These are phyloP conservation scores for Fusarium citri DNA, from an alignment of 2,329 filamentous ascomycete genomes.

Conservation along the genomic window DNA sequence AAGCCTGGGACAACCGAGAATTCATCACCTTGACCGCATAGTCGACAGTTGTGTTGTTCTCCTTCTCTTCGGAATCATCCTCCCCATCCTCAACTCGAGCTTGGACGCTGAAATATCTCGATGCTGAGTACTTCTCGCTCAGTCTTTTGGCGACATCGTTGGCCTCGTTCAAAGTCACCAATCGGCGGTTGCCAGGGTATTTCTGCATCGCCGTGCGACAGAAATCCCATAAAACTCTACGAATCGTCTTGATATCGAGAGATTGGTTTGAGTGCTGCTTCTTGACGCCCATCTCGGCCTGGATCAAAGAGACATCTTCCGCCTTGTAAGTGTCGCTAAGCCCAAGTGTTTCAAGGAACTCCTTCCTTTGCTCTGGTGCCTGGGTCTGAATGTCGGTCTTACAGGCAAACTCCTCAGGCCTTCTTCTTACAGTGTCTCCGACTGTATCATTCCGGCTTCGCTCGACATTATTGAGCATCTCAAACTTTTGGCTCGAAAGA, in stretches of 20 bases:
- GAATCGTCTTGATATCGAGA: conserved; percentile 15
- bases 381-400: conserved; percentile 23
- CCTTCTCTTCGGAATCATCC: conserved; percentile 33
- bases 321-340: conserved; percentile 48
- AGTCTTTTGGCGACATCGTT: conserved; percentile 69
- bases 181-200: conserved; percentile 56
- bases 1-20: conserved; percentile 28
- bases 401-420: conserved; percentile 25
- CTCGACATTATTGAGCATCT: conserved; percentile 29
- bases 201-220: conserved; percentile 49
- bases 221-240: conserved; percentile 51
- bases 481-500: conserved; percentile 57
- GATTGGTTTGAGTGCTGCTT: conserved; percentile 21
- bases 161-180: conserved; percentile 67
- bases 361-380: conserved; percentile 32
- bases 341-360: conserved; percentile 40
- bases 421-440: conserved; percentile 3
- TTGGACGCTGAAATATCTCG: conserved; percentile 53
- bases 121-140: conserved; percentile 60
- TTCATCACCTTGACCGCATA: conserved; percentile 48
- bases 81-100: conserved; percentile 42
- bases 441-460: conserved; percentile 3
- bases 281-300: conserved; percentile 43
- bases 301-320: conserved; percentile 43
- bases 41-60: conserved; percentile 42